Evolutionary conservation across 495 filamentous ascomycete genomes (phyloP).

Genomic region (Penicillium paradoxum): DNA sequence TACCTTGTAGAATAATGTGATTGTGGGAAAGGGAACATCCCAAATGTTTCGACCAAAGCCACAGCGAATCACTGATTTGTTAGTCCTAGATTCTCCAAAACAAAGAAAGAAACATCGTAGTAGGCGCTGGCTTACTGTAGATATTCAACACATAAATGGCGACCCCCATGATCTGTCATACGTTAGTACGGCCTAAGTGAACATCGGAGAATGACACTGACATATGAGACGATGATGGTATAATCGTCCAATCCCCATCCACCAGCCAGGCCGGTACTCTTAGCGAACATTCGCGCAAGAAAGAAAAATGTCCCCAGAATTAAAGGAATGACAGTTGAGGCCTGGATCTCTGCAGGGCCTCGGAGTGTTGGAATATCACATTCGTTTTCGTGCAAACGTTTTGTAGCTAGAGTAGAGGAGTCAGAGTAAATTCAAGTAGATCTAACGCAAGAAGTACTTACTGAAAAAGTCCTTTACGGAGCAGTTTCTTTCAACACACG

Average conservation of each 20-base stretch:
- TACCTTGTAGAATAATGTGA: conserved; percentile 25
- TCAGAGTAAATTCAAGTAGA: conserved; percentile 2
- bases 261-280: conserved; percentile 23
- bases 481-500: conserved; percentile 13
- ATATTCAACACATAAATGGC: conserved; percentile 16
- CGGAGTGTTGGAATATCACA: conserved; percentile 16
- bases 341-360: conserved; percentile 7
- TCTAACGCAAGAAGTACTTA: conserved; percentile 6
- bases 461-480: conserved; percentile 17
- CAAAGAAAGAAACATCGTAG: no score
- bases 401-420: conserved; percentile 11
- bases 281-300: conserved; percentile 22
- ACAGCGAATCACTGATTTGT: conserved; percentile 20
- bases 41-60: conserved; percentile 31
- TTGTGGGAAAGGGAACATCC: conserved; percentile 22
- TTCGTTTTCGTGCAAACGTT: conserved; percentile 14
- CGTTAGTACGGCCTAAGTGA: not conserved
- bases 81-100: not conserved
- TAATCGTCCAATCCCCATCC: conserved; percentile 33
- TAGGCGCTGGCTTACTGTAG: conserved; percentile 12
- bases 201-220: not conserved
- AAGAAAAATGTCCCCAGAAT: conserved; percentile 26
- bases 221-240: conserved; percentile 26
- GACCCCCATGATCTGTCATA: conserved; percentile 14
- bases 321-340: conserved; percentile 18